Percentiles rank a stretch among this genome's conserved stretches.
Conservation (phyloP, 805 yeast genomes). For the Candida sithepensis region DNA sequence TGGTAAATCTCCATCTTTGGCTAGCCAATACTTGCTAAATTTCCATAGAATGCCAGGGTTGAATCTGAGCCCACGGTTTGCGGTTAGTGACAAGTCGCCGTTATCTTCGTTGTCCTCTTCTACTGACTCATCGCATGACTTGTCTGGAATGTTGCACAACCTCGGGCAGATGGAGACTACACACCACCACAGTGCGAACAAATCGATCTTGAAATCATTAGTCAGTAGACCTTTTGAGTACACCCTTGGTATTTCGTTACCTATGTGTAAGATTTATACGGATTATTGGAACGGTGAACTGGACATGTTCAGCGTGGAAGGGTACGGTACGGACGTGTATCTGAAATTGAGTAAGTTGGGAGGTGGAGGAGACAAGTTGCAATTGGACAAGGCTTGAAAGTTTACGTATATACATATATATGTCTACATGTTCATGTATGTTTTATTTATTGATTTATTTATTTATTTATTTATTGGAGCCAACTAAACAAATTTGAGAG, state of each 20-base stretch:
- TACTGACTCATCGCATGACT: conserved; percentile 6
- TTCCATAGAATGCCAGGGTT: conserved; percentile 71
- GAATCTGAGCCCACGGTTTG: conserved; percentile 32
- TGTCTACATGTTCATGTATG: background rate
- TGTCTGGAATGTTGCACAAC: conserved; percentile 26
- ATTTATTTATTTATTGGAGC: background rate
- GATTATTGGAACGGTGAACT: conserved; percentile 96
- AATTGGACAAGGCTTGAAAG: conserved; percentile 61
- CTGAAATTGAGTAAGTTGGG: conserved; percentile 79
- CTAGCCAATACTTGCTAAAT: conserved; percentile 55
- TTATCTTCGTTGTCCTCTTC: background rate
- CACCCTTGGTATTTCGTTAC: conserved; percentile 83
- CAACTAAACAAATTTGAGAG: too few species aligned
- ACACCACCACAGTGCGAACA: conserved; percentile 18
- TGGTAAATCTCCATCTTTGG: conserved; percentile 63
- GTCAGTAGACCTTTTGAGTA: conserved; percentile 70
- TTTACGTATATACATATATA: background rate
- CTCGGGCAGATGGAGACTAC: conserved; percentile 31
- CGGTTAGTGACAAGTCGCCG: conserved; percentile 17
- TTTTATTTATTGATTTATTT: background rate
- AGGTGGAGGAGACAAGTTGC: conserved; percentile 54
- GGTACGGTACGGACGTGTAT: conserved; percentile 88
- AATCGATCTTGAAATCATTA: conserved; percentile 58
- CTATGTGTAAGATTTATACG: conserved; percentile 88
- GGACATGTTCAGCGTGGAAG: conserved; percentile 78